Evolutionary conservation across 2,329 filamentous ascomycete species (phyloP).

Genomic region (Spiromastix sp.): DNA sequence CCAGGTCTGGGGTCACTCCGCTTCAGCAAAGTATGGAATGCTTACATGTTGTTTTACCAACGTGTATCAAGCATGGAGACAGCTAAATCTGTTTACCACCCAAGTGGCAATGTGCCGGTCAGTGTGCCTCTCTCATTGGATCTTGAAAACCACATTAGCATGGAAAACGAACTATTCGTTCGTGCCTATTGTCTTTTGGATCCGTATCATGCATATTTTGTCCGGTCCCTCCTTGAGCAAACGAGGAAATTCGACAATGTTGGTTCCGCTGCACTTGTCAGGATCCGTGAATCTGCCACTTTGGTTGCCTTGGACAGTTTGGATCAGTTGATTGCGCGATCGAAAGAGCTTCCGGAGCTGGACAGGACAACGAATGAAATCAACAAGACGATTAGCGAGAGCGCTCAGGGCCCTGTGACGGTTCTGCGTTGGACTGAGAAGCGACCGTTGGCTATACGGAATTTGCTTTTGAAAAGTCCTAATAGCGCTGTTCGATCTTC

Average conservation of each 20-base stretch:
- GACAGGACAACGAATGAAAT: slow-evolving; percentile 45
- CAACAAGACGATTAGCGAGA: slow-evolving; percentile 39
- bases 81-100: slow-evolving; percentile 40
- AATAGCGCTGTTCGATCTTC: slow-evolving; percentile 47
- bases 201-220: slow-evolving; percentile 56
- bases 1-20: slow-evolving; percentile 33
- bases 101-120: slow-evolving; percentile 38
- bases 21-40: slow-evolving; percentile 65
- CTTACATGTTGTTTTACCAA: slow-evolving; percentile 98
- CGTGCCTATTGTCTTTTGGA: slow-evolving; percentile 74
- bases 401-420: slow-evolving; percentile 46
- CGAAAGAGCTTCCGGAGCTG: slow-evolving; percentile 58
- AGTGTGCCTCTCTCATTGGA: slow-evolving; percentile 36
- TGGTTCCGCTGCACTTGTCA: slow-evolving; percentile 34
- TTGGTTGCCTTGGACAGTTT: slow-evolving; percentile 48
- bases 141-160: slow-evolving; percentile 48
- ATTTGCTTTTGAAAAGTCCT: slow-evolving; percentile 53
- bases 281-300: slow-evolving; percentile 34
- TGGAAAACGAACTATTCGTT: slow-evolving; percentile 63
- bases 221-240: slow-evolving; percentile 51
- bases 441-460: slow-evolving; percentile 49
- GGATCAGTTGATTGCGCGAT: slow-evolving; percentile 63
- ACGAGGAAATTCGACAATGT: slow-evolving; percentile 41
- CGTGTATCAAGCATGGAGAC: slow-evolving; percentile 55
- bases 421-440: slow-evolving; percentile 52